Evolutionary conservation across 805 yeast genomes (phyloP), one percentile per base, ranked within the genome.

Genomic region (Candida adriatica): DNA sequence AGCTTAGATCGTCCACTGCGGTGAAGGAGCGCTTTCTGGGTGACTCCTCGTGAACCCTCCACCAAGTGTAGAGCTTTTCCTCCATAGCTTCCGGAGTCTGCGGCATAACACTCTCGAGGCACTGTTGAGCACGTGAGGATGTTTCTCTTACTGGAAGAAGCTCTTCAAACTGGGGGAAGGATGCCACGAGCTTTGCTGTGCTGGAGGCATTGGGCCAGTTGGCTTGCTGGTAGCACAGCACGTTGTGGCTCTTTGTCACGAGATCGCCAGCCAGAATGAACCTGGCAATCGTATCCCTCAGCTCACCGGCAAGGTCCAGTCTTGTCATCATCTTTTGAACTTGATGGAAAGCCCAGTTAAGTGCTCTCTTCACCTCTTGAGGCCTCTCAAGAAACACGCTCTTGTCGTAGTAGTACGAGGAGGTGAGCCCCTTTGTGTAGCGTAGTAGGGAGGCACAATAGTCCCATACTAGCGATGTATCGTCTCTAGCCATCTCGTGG

Each of bases 21-120:
- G 26, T 30, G 24, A 32, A 36, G 4, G 40, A 32, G 6, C 40
- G 27, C 29, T 36, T 36, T 8, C 40, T 22, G 16, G 40, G 40
- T 4, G 37, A 32, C 26, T 5, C 16, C 8, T 16, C 2, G 9
- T 29, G 30, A 9, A 7, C 14, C 7, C 25, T 8, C 40, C 34
- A 36, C n/a, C n/a, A n/a, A n/a, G n/a, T n/a, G n/a, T n/a, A n/a
- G n/a, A n/a, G n/a, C 4, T 21, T 13, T 11, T 33, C 34, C 2
- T 27, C 29, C 18, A 29, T 26, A 36, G 37, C 32, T 34, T 32
- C 29, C 8, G 29, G 33, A 11, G 13, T 23, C 16, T 36, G 33
- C 5, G 35, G 17, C 17, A 16, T 6, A n/a, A 32, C 29, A 6
- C 27, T 24, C 13, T 24, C 24, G 9, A 38, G 11, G 17, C 41